phyloP scores from a whole-genome alignment of 2,329 filamentous ascomycete species.

The Blastomyces silverae region DNA sequence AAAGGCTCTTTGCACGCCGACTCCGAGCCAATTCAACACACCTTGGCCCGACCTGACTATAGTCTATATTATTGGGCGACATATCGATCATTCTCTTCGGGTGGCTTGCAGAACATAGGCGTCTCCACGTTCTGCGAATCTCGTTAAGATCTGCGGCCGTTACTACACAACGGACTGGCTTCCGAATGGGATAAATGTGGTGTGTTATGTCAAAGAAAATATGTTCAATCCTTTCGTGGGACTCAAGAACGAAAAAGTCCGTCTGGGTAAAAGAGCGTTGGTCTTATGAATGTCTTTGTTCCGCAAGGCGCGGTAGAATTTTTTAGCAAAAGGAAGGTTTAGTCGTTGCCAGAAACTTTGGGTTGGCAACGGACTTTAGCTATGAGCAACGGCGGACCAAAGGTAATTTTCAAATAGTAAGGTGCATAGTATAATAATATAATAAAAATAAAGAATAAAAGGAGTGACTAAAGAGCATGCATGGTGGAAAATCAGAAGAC shows the following conservation, averaged over 20 bases:
- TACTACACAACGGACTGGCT: background rate
- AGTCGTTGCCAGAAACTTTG: background rate
- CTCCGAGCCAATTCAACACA: slow-evolving; percentile 1
- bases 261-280: background rate
- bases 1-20: background rate
- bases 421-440: slow-evolving; percentile 2
- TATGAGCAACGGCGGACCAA: background rate
- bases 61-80: slow-evolving; percentile 6
- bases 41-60: slow-evolving; percentile 2
- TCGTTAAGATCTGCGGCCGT: background rate
- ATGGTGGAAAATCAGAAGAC: slow-evolving; percentile 4
- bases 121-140: background rate
- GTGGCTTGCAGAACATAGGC: background rate
- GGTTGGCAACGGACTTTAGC: slow-evolving; percentile 5
- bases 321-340: background rate
- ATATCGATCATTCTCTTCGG: slow-evolving; percentile 1
- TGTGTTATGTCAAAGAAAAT: background rate
- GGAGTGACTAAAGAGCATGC: slow-evolving; percentile 10
- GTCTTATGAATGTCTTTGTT: slow-evolving; percentile 3
- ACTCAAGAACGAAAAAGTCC: background rate
- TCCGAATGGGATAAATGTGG: background rate
- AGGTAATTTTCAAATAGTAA: slow-evolving; percentile 8
- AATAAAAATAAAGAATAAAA: slow-evolving; percentile 11
- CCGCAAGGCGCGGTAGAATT: background rate
- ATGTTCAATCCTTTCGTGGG: background rate